Evolutionary conservation across 1,284 basidiomycete genomes (phyloP).

Genomic region (Thelephora terrestris): DNA sequence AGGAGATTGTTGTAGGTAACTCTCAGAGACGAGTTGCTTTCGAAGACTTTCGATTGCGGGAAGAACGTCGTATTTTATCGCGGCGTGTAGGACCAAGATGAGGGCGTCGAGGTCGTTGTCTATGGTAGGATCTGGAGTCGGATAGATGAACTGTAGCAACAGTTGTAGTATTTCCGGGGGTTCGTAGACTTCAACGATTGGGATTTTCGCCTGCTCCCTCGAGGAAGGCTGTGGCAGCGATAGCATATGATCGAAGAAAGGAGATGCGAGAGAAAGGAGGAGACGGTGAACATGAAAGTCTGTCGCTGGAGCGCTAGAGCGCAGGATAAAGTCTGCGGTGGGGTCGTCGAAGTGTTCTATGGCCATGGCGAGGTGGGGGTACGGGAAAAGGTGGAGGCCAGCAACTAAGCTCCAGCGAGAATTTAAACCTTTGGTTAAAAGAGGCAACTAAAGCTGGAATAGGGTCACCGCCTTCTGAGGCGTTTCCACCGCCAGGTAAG

Average conservation of each 20-base stretch:
- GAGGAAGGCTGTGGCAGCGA: slow-evolving; percentile 11
- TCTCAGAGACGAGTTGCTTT: slow-evolving; percentile 36
- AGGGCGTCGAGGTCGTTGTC: slow-evolving; percentile 33
- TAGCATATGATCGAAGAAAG: slow-evolving; percentile 19
- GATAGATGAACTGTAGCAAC: slow-evolving; percentile 44
- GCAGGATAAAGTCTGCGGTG: slow-evolving; percentile 48
- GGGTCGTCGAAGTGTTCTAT: slow-evolving; percentile 27
- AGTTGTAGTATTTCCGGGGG: slow-evolving; percentile 30
- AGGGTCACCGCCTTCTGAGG: neutral
- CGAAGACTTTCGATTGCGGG: slow-evolving; percentile 38
- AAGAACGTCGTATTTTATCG: slow-evolving; percentile 54
- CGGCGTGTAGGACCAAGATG: slow-evolving; percentile 34
- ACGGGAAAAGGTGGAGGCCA: slow-evolving; percentile 1
- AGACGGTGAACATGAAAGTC: slow-evolving; percentile 15
- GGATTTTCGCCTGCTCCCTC: slow-evolving; percentile 3
- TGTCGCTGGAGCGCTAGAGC: slow-evolving; percentile 25
- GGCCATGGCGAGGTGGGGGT: slow-evolving; percentile 9
- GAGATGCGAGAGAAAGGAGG: slow-evolving; percentile 15
- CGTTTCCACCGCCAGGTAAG: neutral
- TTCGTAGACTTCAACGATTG: slow-evolving; percentile 18
- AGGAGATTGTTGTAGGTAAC: slow-evolving; percentile 38
- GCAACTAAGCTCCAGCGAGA: neutral
- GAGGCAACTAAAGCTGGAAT: neutral
- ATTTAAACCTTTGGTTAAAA: neutral
- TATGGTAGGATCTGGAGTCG: slow-evolving; percentile 22